Evolutionary conservation across 345 rosid species (phyloP), one percentile per base, ranked within the genome.

Genomic region (Erysimum cheiranthoides): DNA sequence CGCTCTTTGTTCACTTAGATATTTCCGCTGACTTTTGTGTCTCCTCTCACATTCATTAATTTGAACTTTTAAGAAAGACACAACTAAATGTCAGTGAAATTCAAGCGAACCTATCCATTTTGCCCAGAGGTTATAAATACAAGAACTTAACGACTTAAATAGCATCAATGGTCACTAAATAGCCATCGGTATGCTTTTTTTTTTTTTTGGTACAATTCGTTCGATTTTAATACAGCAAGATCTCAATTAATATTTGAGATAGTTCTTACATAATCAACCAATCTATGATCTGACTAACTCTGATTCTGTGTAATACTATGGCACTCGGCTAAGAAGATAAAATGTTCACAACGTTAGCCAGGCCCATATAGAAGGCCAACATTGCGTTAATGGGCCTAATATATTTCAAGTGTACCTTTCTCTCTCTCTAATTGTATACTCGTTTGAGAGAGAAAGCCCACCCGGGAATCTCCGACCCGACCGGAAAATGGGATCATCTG

Each of bases 401-500:
- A 14, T 31, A 12, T 42, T 53, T 18, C 35, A 10, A 17, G 11
- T 31, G 14, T 40, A 32, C 21, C 7, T 57, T 66, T 66, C 56
- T 13, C 1, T 30, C 30, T 47, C 25, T 74, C 35, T 32, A 53
- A 28, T 30, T 42, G 25, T 14, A 4, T 34, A 12, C 16, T 54
- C 62, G 39, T 27, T 1, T 10, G 17, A 36, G 39, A 51, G 61
- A 59, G n/a, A 50, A 36, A 30, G 56, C 53, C 79, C 66, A 71
- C 62, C 18, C 61, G 51, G 7, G 43, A 34, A 27, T 21, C 16
- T 25, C 9, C 38, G 13, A 60, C 64, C 40, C 62, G 51, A 12
- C 74, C 6, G 66, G 4, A 1, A 54, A 0, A 92, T 92, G 97
- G 97, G 96, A 72, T 85, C 96, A 54, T 75, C 89, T 5, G 90